These are phyloP conservation scores for Coniophora puteana DNA, from an alignment of 1,284 basidiomycete species.

Conservation along the genomic window DNA sequence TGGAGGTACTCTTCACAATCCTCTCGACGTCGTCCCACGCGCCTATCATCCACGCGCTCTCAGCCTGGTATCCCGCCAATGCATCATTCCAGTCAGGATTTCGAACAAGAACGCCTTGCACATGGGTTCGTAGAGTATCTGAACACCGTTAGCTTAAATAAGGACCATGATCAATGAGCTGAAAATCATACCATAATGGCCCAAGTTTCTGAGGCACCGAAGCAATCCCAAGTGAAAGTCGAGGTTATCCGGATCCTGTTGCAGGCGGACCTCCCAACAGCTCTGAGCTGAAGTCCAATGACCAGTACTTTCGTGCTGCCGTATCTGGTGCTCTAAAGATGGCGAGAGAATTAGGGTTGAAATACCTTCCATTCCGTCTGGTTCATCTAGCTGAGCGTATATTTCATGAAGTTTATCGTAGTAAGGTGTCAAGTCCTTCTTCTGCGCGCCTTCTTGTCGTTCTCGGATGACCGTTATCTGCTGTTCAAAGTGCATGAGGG, in stretches of 20 bases:
- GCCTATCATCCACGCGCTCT: conserved; percentile 94
- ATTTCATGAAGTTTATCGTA: conserved; percentile 96
- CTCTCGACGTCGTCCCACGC: conserved; percentile 84
- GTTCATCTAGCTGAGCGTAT: conserved; percentile 95
- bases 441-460: conserved; percentile 31
- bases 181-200: conserved; percentile 83
- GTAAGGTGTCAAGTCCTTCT: conserved; percentile 65
- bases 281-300: conserved; percentile 98
- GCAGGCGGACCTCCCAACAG: conserved; percentile 98
- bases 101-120: conserved; percentile 84
- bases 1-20: conserved; percentile 49
- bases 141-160: conserved; percentile 1
- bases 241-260: conserved; percentile 87
- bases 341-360: conserved; percentile 89
- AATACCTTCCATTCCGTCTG: conserved; percentile 99
- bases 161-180: background rate
- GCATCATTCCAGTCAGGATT: conserved; percentile 83
- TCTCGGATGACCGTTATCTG: conserved; percentile 60
- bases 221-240: conserved; percentile 89
- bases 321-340: conserved; percentile 93
- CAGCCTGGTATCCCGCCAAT: conserved; percentile 84
- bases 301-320: conserved; percentile 97
- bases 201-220: conserved; percentile 90
- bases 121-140: conserved; percentile 97
- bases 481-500: conserved; percentile 93